phyloP scores from a whole-genome alignment of 257 asterid species.

The Solanum megistacrolobum region DNA sequence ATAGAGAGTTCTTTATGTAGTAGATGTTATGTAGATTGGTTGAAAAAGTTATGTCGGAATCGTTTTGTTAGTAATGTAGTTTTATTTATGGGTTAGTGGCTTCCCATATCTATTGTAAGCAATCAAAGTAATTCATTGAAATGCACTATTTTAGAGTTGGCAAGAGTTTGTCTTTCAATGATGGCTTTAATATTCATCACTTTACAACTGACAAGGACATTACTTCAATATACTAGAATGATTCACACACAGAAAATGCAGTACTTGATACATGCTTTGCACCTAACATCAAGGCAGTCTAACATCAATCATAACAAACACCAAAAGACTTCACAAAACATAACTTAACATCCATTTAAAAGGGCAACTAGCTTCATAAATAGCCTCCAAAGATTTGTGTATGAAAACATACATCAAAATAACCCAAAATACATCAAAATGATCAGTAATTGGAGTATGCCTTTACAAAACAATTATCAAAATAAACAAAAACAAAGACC shows the following conservation, averaged over 20 bases:
- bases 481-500: no score
- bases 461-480: no score
- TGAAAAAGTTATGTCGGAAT: no score
- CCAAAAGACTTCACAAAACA: background rate
- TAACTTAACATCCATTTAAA: background rate
- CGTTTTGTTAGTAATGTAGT: background rate
- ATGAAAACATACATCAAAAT: background rate
- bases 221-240: background rate
- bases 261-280: background rate
- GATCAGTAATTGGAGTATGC: background rate
- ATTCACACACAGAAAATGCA: background rate
- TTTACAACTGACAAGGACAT: background rate
- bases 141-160: no score
- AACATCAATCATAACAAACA: no score
- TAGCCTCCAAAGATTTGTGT: background rate
- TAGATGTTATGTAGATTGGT: background rate
- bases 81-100: background rate
- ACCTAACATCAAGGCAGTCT: no score
- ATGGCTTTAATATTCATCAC: background rate
- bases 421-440: no score
- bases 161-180: no score
- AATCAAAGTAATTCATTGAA: no score
- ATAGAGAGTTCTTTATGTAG: background rate
- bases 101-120: background rate
- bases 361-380: background rate